Conservation (phyloP, 2,329 filamentous ascomycete genomes). For the Xylaria sp. region DNA sequence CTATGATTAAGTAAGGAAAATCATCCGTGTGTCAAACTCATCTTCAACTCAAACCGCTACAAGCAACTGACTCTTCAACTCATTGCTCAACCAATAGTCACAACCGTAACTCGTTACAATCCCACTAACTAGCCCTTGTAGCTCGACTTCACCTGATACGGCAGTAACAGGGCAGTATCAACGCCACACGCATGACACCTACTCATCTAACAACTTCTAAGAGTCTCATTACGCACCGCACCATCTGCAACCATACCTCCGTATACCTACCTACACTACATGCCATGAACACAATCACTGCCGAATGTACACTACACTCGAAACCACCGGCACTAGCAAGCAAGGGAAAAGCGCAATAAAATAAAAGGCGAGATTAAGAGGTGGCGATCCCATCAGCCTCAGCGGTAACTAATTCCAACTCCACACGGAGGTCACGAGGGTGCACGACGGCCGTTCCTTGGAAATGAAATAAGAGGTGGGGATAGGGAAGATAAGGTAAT, state of each 20-base stretch:
- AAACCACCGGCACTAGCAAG: not conserved
- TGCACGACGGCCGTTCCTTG: not conserved
- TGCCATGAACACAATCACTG: not conserved
- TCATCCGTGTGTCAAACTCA: no score
- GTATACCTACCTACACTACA: not conserved
- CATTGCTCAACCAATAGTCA: not conserved
- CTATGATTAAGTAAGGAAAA: no score
- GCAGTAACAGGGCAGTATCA: not conserved
- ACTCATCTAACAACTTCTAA: not conserved
- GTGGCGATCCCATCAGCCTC: slow-evolving; percentile 31
- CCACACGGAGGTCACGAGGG: slow-evolving; percentile 9
- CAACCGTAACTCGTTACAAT: not conserved
- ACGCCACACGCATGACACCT: not conserved
- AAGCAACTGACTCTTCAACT: no score
- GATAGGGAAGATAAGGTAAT: not conserved
- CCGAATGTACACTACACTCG: no score
- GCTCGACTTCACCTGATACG: not conserved
- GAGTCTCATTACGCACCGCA: not conserved
- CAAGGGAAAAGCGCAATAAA: no score
- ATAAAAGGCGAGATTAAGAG: slow-evolving; percentile 26
- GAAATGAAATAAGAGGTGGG: not conserved
- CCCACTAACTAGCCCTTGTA: not conserved
- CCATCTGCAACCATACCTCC: not conserved
- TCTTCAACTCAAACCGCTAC: not conserved
- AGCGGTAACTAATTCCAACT: not conserved